Base-by-base conservation (phyloP, 2,329 filamentous ascomycete species). In the Fusarium multiceps region DNA sequence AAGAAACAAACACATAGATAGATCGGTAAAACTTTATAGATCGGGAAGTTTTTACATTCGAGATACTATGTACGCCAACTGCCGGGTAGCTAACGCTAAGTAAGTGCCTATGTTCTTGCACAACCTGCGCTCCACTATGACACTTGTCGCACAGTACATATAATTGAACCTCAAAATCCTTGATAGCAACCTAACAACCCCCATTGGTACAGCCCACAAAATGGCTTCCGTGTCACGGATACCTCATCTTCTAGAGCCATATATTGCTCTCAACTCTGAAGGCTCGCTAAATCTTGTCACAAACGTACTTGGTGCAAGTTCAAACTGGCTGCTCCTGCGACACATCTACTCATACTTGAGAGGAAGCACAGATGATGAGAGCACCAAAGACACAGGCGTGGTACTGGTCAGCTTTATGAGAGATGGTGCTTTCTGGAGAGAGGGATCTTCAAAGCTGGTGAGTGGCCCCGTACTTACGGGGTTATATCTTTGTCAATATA, bases 351-450 rank as follows among this genome's bases (percentile, higher is more conserved):
- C 82, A n/a, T 79, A 83, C 9, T 80, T 87, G 43, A 68, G 59
- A 49, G 76, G 68, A 74, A 74, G 34, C 68, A 60, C 41, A 40
- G 67, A 55, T 42, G 63, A 69, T 28, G 60, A 51, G 28, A 59
- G 41, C 18, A 71, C 72, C 16, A 76, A 76, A 13, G 80, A 81
- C 45, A 80, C 79, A 27, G 85, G 83, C 51, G 86, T 98, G 1
- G 84, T 97, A 5, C 83, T 98, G 5, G 89, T 96, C 61, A 97
- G 92, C 81, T 97, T 96, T 80, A 82, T 97, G 80, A 87, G 93
- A 64, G 91, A 95, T 74, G 87, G 86, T 68, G 82, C 87, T 2
- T 97, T 97, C 77, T 98, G 94, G 93, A 89, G 84, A 67, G 87
- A 90, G 5, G 90, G 92, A 51, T 86, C 86, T 4, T 86, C 88